A percentile compares a stretch with the other conserved stretches of the same genome.
Conservation (phyloP, 2,329 filamentous ascomycete species). For the Thielaviopsis populi region DNA sequence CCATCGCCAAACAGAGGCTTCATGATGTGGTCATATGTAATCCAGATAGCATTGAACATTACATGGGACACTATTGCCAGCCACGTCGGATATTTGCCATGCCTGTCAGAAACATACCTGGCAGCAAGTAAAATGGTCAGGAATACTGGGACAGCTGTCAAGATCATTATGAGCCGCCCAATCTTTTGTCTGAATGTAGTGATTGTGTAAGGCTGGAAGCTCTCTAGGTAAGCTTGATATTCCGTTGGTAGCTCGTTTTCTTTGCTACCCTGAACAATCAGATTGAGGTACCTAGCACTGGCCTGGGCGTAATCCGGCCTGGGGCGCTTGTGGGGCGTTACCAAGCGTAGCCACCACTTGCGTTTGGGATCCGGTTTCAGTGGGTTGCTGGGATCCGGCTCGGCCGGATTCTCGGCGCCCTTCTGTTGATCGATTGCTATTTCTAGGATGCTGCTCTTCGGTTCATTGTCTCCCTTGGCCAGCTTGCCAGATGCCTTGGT, state of each 20-base stretch:
- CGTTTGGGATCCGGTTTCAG: constrained; percentile 20
- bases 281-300: constrained; percentile 65
- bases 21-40: constrained; percentile 30
- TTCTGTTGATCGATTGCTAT: constrained; percentile 1
- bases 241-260: constrained; percentile 68
- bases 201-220: constrained; percentile 53
- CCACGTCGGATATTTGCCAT: constrained; percentile 57
- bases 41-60: constrained; percentile 34
- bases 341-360: constrained; percentile 34
- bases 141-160: constrained; percentile 37
- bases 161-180: constrained; percentile 47
- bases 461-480: constrained; percentile 3
- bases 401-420: constrained; percentile 17
- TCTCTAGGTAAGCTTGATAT: constrained; percentile 59
- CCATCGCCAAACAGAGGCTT: constrained; percentile 69
- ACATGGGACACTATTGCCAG: constrained; percentile 31
- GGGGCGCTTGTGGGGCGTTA: constrained; percentile 37
- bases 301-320: constrained; percentile 64
- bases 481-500: constrained; percentile 20
- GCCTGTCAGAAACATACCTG: constrained; percentile 43
- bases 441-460: not conserved
- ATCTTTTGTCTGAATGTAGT: constrained; percentile 52
- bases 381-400: constrained; percentile 16
- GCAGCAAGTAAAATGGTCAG: constrained; percentile 36
- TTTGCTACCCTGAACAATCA: constrained; percentile 61